Base-by-base conservation (phyloP, 257 asterid genomes). In the Cordia subcordata region DNA sequence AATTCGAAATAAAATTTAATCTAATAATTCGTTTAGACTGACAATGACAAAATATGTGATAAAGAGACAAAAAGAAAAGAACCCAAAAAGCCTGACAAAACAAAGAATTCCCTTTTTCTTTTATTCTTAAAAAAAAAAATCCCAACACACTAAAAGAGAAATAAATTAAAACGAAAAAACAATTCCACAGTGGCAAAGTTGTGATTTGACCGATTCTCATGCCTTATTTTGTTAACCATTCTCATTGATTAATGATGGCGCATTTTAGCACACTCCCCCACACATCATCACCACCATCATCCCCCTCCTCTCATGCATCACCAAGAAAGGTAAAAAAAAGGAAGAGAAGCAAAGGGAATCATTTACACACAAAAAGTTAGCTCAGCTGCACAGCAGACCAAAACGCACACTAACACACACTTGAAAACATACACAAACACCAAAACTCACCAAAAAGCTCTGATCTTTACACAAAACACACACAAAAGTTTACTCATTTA, bases 211-310 rank as follows among this genome's bases (percentile, higher is more conserved):
- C 61, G 58, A 79, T 60, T 53, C 56, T 57, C 50, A 65, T 65
- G 80, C 71, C 88, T 63, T 27, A 74, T 77, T 78, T 66, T 77
- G 65, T 69, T n/a, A 66, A 60, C 71, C 58, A 47, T 70, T 71
- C 78, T 71, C 77, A 74, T 74, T 76, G 83, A 79, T 84, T 76
- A 79, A 82, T 76, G 79, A 71, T 73, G 35, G 69, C 79, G 75
- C 86, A 81, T 74, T 75, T 81, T 79, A 72, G 82, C 80, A 75
- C 72, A 56, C 74, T 61, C 57, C 62, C 55, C 39, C 64, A 63
- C 75, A 60, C 58, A 58, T 50, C 19, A 42, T 52, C 71, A 71
- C 70, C 74, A 62, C 37, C 66, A 44, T 44, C 75, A 68, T 74
- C 78, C 62, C 53, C 76, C 57, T 40, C 35, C 20, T 80, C 68